Base-by-base conservation (phyloP, 306 rosid genomes). In the Rosa multiflora region DNA sequence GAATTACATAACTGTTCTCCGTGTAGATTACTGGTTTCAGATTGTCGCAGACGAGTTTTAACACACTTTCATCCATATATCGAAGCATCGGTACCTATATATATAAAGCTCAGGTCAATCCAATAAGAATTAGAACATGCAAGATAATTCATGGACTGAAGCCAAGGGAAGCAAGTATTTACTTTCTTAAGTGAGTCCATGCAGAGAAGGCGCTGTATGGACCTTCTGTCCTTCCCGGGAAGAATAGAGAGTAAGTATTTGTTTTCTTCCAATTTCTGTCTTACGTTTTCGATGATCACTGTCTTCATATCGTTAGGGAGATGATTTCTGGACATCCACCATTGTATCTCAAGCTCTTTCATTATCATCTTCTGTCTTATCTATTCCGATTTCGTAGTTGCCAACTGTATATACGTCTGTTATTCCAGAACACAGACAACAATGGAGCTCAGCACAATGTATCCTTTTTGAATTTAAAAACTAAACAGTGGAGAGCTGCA, bases 21-120 rank as follows among this genome's bases (percentile, higher is more conserved):
- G 11, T 17, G 73, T 79, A 79, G 37, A 39, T 40, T 40, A 79
- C 67, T 23, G 82, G 78, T 72, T 79, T 64, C 13, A 73, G 67
- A n/a, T 62, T 61, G 52, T 79, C 73, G 8, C 55, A 53, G 3
- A 79, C 63, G 43, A 5, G 4, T 14, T 21, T 18, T 6, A 43
- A 11, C 61, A 71, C 77, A 6, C 1, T 20, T 4, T 46, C 70
- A 59, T 71, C 44, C 48, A 59, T 71, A 4, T 44, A 6, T n/a
- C 21, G 26, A 46, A 79, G 77, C 64, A 70, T 70, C 1, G 72
- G 70, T 10, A 79, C 40, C 78, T 79, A 20, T 17, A 72, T 21
- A 20, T 6, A 1, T 8, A 8, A 6, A 26, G 42, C 40, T 11
- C 9, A 62, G 3, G 37, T 62, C 10, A 29, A 29, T 73, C 10